A percentile compares a stretch with the other conserved stretches of the same genome.
Evolutionary conservation across 352 stramenopile genomes (phyloP).

Genomic region (Phytophthora constricta): DNA sequence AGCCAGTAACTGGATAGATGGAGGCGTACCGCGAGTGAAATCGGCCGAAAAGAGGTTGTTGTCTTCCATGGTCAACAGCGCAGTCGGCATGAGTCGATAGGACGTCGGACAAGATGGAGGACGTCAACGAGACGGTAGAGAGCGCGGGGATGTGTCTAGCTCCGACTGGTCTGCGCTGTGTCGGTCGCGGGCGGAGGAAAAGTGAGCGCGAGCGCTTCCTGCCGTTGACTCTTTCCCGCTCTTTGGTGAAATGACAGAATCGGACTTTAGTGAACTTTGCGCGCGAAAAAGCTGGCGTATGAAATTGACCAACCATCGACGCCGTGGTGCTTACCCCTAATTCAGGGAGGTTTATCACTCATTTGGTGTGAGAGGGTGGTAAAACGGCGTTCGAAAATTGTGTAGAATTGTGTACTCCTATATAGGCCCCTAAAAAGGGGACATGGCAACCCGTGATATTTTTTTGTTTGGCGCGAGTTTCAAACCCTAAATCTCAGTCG

Average conservation of each 20-base stretch:
- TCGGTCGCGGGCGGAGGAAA: constrained; percentile 4
- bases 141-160: not conserved
- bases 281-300: constrained; percentile 44
- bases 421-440: too few species aligned
- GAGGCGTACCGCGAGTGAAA: constrained; percentile 25
- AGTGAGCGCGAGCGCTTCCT: not conserved
- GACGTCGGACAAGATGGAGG: constrained; percentile 6
- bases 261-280: constrained; percentile 35
- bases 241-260: constrained; percentile 13
- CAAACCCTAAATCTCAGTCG: too few species aligned
- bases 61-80: constrained; percentile 40
- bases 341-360: too few species aligned
- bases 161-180: not conserved
- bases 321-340: too few species aligned
- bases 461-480: too few species aligned
- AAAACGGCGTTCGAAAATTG: too few species aligned
- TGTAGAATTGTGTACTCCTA: too few species aligned
- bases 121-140: not conserved
- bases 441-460: too few species aligned
- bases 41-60: constrained; percentile 27
- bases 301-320: constrained; percentile 19
- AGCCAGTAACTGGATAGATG: not conserved
- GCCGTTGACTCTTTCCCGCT: not conserved
- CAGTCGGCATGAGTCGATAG: constrained; percentile 30
- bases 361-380: too few species aligned